phyloP scores from a whole-genome alignment of 2,329 filamentous ascomycete genomes.

The Sarocladium strictum region DNA sequence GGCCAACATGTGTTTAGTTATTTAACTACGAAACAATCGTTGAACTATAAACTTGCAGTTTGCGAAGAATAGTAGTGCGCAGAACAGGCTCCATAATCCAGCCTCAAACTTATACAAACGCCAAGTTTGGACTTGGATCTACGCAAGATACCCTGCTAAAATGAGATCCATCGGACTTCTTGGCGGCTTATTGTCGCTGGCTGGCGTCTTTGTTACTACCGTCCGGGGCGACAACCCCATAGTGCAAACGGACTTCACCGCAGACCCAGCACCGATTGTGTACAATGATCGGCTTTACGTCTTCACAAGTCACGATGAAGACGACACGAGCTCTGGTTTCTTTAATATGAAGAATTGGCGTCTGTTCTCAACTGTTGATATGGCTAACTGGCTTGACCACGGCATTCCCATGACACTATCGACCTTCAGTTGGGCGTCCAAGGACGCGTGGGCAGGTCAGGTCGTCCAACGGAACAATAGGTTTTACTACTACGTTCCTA shows the following conservation, averaged over 20 bases:
- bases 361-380: constrained; percentile 26
- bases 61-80: too few relatives aligned
- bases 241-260: constrained; percentile 10
- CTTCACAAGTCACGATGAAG: constrained; percentile 26
- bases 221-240: constrained; percentile 12
- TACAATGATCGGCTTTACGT: constrained; percentile 22
- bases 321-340: constrained; percentile 15
- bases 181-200: too few relatives aligned
- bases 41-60: too few relatives aligned
- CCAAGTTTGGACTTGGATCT: too few relatives aligned
- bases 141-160: too few relatives aligned
- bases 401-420: constrained; percentile 19
- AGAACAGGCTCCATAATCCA: neutral
- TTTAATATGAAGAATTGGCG: constrained; percentile 27
- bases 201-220: neutral
- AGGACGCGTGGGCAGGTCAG: constrained; percentile 29
- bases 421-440: constrained; percentile 26
- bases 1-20: too few relatives aligned
- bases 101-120: too few relatives aligned
- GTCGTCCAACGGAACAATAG: constrained; percentile 24
- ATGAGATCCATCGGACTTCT: too few relatives aligned
- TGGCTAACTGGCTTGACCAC: constrained; percentile 28
- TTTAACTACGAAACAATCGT: too few relatives aligned
- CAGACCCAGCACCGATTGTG: constrained; percentile 24
- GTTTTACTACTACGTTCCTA: constrained; percentile 27